These are phyloP conservation scores for Hymenoscyphus scutula DNA, from an alignment of 2,329 filamentous ascomycete genomes.

Conservation along the genomic window DNA sequence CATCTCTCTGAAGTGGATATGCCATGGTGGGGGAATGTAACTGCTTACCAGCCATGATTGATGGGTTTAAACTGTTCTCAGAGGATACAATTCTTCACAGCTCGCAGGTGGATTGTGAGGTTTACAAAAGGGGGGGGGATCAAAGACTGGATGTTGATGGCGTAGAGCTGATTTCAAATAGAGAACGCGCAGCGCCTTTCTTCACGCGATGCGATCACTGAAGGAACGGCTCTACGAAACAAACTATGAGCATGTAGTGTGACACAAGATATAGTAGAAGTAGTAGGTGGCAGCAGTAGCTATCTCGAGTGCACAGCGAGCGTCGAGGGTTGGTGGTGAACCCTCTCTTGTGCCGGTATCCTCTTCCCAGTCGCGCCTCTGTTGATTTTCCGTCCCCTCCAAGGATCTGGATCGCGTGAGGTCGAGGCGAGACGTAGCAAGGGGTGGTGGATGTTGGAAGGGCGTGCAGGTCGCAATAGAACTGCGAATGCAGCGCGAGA, in stretches of 20 bases:
- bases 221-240: constrained; percentile 32
- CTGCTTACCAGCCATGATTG: constrained; percentile 60
- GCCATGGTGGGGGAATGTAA: constrained; percentile 14
- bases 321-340: constrained; percentile 3
- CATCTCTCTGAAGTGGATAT: constrained; percentile 6
- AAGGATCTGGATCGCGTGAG: constrained; percentile 16
- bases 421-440: neutral
- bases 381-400: constrained; percentile 19
- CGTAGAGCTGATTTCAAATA: constrained; percentile 30
- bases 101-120: constrained; percentile 20
- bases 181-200: constrained; percentile 24
- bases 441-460: neutral
- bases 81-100: constrained; percentile 27
- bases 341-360: constrained; percentile 9
- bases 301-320: constrained; percentile 4
- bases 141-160: constrained; percentile 11
- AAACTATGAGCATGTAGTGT: constrained; percentile 29
- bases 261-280: constrained; percentile 21
- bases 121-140: constrained; percentile 32
- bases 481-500: constrained; percentile 6
- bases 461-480: constrained; percentile 6
- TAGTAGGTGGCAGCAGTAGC: constrained; percentile 22
- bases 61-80: constrained; percentile 9
- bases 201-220: constrained; percentile 37
- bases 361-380: constrained; percentile 20